phyloP scores from a whole-genome alignment of 176 grass and related monocot genomes.

The Musa schizocarpa region DNA sequence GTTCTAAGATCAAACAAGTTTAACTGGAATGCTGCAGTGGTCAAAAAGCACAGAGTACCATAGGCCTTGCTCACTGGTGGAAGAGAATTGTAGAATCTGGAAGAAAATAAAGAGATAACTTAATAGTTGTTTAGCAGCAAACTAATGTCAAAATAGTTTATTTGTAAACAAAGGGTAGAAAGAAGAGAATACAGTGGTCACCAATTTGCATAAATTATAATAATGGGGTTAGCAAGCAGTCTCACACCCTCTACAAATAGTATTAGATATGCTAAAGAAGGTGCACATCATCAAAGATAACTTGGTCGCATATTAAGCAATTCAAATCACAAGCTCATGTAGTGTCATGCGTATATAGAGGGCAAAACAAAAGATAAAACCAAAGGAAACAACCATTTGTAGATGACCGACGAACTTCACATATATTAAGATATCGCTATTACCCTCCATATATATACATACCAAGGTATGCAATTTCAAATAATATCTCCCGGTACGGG shows the following conservation, averaged over 20 bases:
- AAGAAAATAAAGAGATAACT: conserved; percentile 22
- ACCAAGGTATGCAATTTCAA: too few relatives aligned
- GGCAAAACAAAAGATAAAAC: too few relatives aligned
- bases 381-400: too few relatives aligned
- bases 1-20: background rate
- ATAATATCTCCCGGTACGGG: too few relatives aligned
- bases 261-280: background rate
- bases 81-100: conserved; percentile 94
- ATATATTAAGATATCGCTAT: too few relatives aligned
- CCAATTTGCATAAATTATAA: background rate
- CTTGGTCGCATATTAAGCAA: too few relatives aligned
- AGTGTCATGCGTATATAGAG: too few relatives aligned
- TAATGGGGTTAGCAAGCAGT: background rate
- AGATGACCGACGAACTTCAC: too few relatives aligned
- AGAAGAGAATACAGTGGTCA: too few relatives aligned
- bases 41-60: conserved; percentile 73
- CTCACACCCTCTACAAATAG: background rate
- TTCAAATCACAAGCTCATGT: too few relatives aligned
- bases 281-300: background rate
- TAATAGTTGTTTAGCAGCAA: background rate
- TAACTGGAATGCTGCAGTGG: conserved; percentile 34
- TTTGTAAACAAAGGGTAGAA: too few relatives aligned
- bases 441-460: too few relatives aligned
- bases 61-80: conserved; percentile 88
- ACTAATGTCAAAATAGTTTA: background rate